Conservation (phyloP, 345 rosid genomes). For the Streptanthus diversifolius region DNA sequence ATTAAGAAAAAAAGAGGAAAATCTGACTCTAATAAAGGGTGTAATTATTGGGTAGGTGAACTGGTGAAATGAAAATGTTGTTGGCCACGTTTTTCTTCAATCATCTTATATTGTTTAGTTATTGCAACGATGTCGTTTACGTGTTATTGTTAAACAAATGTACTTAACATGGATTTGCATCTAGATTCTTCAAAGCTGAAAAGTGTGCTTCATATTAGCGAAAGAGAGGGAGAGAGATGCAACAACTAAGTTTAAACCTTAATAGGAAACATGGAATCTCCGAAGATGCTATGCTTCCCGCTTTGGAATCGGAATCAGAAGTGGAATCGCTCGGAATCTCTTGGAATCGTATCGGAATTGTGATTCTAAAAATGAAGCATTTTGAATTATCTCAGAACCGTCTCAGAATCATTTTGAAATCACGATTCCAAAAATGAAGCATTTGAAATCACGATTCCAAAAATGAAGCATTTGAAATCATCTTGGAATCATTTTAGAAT, state of each 20-base stretch:
- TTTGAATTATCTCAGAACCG: no score
- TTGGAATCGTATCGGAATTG: no score
- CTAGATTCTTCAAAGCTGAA: constrained; percentile 13
- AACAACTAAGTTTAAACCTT: background rate
- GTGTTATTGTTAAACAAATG: background rate
- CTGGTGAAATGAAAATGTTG: constrained; percentile 24
- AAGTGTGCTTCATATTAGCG: background rate
- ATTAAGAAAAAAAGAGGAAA: background rate
- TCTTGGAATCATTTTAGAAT: no score
- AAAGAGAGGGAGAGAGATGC: background rate
- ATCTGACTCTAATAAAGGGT: constrained; percentile 32
- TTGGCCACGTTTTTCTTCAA: constrained; percentile 36
- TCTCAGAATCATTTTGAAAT: no score
- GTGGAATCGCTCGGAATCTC: no score
- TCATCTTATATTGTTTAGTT: background rate
- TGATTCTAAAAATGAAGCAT: no score
- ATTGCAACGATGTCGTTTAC: background rate
- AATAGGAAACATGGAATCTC: no score
- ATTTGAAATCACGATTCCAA: no score
- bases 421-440: no score
- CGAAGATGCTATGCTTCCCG: no score
- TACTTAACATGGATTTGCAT: constrained; percentile 27
- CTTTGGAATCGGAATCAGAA: no score
- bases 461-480: no score
- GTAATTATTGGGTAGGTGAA: constrained; percentile 25